Conservation (phyloP, 2,329 filamentous ascomycete genomes). For the Setomelanomma holmii region DNA sequence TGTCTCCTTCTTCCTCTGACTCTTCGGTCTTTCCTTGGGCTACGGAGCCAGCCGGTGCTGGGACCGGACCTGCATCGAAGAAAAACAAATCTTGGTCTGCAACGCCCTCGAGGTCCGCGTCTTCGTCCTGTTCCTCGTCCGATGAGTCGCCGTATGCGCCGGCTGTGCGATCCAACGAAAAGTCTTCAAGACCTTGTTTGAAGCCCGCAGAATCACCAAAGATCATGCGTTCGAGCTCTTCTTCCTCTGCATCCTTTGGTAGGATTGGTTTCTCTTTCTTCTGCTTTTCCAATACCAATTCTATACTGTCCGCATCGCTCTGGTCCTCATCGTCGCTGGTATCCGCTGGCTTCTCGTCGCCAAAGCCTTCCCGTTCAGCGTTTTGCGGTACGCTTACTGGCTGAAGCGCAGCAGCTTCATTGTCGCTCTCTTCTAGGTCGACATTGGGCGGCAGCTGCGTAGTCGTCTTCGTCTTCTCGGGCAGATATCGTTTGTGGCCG, state of each 20-base stretch:
- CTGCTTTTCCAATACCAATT: conserved; percentile 29
- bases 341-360: conserved; percentile 15
- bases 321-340: conserved; percentile 12
- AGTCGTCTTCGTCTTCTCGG: conserved; percentile 17
- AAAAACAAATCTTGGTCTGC: conserved; percentile 87
- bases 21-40: conserved; percentile 51
- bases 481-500: conserved; percentile 28
- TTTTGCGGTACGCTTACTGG: conserved; percentile 20
- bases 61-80: conserved; percentile 70
- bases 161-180: conserved; percentile 54
- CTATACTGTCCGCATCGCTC: conserved; percentile 28
- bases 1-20: conserved; percentile 48
- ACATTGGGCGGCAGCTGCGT: conserved; percentile 22
- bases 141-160: conserved; percentile 37
- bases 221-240: conserved; percentile 85
- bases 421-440: conserved; percentile 30
- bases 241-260: conserved; percentile 82
- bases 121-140: conserved; percentile 57
- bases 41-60: conserved; percentile 50
- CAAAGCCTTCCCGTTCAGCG: conserved; percentile 38
- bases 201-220: conserved; percentile 89
- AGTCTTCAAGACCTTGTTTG: conserved; percentile 71
- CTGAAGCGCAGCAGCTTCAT: conserved; percentile 32
- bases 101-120: conserved; percentile 63
- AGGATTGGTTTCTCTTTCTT: conserved; percentile 29